Evolutionary conservation across 2,329 filamentous ascomycete species (phyloP).

Genomic region (Colletotrichum sp.): DNA sequence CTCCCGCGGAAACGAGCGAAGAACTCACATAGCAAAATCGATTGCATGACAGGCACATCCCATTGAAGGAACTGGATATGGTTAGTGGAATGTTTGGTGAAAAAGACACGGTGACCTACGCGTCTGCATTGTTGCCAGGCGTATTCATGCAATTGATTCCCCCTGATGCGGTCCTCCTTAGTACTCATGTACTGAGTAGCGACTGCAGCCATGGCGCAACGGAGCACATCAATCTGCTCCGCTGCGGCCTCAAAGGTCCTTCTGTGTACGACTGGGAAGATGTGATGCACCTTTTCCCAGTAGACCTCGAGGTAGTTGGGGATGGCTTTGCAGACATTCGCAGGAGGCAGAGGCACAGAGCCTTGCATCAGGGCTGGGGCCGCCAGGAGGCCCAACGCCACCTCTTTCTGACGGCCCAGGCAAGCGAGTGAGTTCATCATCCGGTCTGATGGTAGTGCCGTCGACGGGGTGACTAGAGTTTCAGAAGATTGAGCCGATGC

Average conservation of each 20-base stretch:
- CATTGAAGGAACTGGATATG: conserved; percentile 48
- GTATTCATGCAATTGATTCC: conserved; percentile 55
- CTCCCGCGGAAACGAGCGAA: conserved; percentile 60
- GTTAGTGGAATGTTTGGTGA: background rate
- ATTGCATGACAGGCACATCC: conserved; percentile 56
- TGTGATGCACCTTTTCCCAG: conserved; percentile 55
- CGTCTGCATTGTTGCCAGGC: conserved; percentile 54
- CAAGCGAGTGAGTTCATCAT: conserved; percentile 38
- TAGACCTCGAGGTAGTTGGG: conserved; percentile 58
- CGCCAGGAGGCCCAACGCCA: conserved; percentile 40
- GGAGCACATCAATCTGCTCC: conserved; percentile 47
- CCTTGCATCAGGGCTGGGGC: conserved; percentile 41
- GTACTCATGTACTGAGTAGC: conserved; percentile 55
- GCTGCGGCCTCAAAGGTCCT: conserved; percentile 45
- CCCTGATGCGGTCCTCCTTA: conserved; percentile 55
- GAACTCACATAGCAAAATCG: conserved; percentile 59
- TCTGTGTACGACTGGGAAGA: conserved; percentile 57
- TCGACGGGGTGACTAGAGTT: conserved; percentile 51
- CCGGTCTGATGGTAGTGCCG: conserved; percentile 39
- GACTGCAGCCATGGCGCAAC: conserved; percentile 62
- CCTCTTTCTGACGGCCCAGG: conserved; percentile 45
- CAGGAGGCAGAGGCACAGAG: conserved; percentile 33
- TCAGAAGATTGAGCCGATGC: conserved; percentile 53
- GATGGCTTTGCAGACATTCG: conserved; percentile 43
- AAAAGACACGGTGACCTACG: conserved; percentile 42